These are phyloP conservation scores for Phaeomoniella chlamydospora DNA, from an alignment of 2,329 filamentous ascomycete genomes.

Conservation along the genomic window DNA sequence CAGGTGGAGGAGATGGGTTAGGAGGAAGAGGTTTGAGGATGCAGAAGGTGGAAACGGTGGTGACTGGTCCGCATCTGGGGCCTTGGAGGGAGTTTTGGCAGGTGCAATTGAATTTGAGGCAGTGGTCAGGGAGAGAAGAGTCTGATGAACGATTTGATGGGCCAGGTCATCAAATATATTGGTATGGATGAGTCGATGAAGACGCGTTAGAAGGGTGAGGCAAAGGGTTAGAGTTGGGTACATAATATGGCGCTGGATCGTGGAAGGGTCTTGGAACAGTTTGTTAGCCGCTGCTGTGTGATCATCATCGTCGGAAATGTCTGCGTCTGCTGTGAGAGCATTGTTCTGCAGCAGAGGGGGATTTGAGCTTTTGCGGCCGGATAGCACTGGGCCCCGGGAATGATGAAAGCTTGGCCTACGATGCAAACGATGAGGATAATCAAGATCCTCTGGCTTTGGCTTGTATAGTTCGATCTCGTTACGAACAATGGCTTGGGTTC, in stretches of 20 bases:
- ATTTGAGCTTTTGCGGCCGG: slow-evolving; percentile 36
- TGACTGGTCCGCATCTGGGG: slow-evolving; percentile 14
- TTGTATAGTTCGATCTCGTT: slow-evolving; percentile 54
- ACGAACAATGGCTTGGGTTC: slow-evolving; percentile 46
- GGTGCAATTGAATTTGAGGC: slow-evolving; percentile 56
- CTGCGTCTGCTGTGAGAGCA: slow-evolving; percentile 23
- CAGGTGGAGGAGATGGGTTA: slow-evolving; percentile 85
- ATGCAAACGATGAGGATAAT: slow-evolving; percentile 40
- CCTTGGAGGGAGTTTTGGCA: slow-evolving; percentile 4
- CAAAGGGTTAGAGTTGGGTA: slow-evolving; percentile 54
- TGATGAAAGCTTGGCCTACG: slow-evolving; percentile 21
- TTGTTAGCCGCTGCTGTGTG: slow-evolving; percentile 31
- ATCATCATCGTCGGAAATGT: slow-evolving; percentile 38
- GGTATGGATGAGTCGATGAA: slow-evolving; percentile 56
- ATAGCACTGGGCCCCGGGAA: slow-evolving; percentile 28
- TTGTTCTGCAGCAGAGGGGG: slow-evolving; percentile 12
- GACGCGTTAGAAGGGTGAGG: slow-evolving; percentile 53
- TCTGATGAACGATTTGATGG: slow-evolving; percentile 77
- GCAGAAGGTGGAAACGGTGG: slow-evolving; percentile 36
- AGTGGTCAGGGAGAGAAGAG: slow-evolving; percentile 66
- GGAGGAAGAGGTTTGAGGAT: slow-evolving; percentile 80
- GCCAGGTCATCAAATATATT: slow-evolving; percentile 58
- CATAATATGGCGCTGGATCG: slow-evolving; percentile 11
- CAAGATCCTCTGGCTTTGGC: slow-evolving; percentile 49
- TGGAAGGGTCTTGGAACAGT: neutral